Conservation (phyloP, 2,329 filamentous ascomycete species). For the Pyrenophora teres region DNA sequence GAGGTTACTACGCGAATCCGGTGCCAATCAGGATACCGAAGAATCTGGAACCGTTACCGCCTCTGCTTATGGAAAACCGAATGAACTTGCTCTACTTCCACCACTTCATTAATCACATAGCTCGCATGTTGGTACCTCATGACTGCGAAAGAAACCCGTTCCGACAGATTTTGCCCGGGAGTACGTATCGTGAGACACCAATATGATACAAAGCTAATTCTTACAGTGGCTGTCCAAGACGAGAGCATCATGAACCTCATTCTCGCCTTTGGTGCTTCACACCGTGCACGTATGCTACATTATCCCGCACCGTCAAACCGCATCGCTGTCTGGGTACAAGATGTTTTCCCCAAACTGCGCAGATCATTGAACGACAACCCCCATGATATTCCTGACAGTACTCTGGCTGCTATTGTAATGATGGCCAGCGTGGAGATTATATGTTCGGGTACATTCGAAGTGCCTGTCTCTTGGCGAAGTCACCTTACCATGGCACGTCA, state of each 20-base stretch:
- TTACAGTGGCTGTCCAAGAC: conserved; percentile 66
- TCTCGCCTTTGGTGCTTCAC: conserved; percentile 82
- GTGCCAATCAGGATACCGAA: conserved; percentile 68
- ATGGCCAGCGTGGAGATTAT: conserved; percentile 82
- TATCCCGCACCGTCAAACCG: conserved; percentile 76
- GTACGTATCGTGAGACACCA: conserved; percentile 49
- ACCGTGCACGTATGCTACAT: conserved; percentile 73
- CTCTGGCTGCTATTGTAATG: conserved; percentile 83
- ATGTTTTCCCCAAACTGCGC: conserved; percentile 75
- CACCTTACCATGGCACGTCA: conserved; percentile 77
- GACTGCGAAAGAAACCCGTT: conserved; percentile 67
- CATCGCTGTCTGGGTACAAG: conserved; percentile 79
- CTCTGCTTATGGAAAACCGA: conserved; percentile 67
- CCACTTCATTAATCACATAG: conserved; percentile 80
- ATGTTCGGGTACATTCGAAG: conserved; percentile 78
- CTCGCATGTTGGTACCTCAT: conserved; percentile 66
- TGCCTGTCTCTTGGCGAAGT: conserved; percentile 79
- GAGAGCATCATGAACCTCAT: conserved; percentile 76
- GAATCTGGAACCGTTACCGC: conserved; percentile 61
- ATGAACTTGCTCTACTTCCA: conserved; percentile 81
- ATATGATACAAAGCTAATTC: conserved; percentile 21
- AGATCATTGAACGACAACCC: conserved; percentile 62
- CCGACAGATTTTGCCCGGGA: conserved; percentile 64
- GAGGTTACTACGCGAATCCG: conserved; percentile 72
- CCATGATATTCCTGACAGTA: conserved; percentile 66